Base-by-base conservation (phyloP, 129 eudicot genomes). In the Glebionis coronaria region DNA sequence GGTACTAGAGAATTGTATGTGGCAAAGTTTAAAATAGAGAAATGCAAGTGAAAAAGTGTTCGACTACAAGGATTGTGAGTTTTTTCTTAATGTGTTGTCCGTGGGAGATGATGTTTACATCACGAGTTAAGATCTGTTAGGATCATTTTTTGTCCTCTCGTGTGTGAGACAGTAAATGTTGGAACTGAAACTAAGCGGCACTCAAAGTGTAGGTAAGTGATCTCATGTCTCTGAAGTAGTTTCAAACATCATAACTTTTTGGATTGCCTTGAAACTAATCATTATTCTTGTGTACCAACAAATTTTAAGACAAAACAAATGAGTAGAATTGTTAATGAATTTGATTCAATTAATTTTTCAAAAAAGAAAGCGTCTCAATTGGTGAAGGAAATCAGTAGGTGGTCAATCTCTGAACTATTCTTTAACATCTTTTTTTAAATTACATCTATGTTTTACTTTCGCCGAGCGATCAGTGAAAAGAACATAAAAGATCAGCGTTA, bases 301-400 rank as follows among this genome's bases (percentile, higher is more conserved):
- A n/a, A n/a, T n/a, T n/a, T n/a, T 60, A 76, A 92, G 98, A 92
- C 98, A 49, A 96, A 88, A 61, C 98, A 92, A 83, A 85, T 92
- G 98, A 80, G 88, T 69, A 78, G 96, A 85, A 82, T 92, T 29
- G 98, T 88, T 58, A 86, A 92, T 74, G 96, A 92, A 77, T 78
- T 92, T 65, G 96, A 92, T 73, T 88, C 96, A 9, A 92, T 92
- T 61, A 85, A 86, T 49, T 88, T 92, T 51, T 92, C 91, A 62
- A 80, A 83, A 61, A 92, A 88, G 75, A 92, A 86, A 59, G 96
- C 96, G 56, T 88, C 95, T 58, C 77, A 85, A 70, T 80, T 92
- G 59, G 96, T 92, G 68, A 92, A 85, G 95, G 98, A 92, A 78
- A 74, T 88, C 63, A 96, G 98, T 79, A 90, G 98, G 84, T 95